Evolutionary conservation across 2,329 filamentous ascomycete genomes (phyloP).

Genomic region (Verticillium longisporum): DNA sequence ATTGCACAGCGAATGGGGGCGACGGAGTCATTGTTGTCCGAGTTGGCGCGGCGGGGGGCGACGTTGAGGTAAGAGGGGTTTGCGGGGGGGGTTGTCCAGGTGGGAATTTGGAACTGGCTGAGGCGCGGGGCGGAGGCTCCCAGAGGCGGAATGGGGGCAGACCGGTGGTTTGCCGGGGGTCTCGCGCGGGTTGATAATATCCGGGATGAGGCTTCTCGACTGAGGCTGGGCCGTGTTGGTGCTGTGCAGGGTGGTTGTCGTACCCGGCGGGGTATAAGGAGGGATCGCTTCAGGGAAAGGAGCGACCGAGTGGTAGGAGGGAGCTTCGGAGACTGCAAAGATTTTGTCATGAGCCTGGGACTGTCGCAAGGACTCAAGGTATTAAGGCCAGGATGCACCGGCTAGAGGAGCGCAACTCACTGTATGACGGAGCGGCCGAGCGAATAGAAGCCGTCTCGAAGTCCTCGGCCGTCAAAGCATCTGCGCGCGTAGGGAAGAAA

Average conservation of each 20-base stretch:
- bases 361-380: background rate
- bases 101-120: conserved; percentile 48
- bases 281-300: conserved; percentile 41
- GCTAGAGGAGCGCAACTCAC: conserved; percentile 29
- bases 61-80: conserved; percentile 58
- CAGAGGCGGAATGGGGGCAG: conserved; percentile 41
- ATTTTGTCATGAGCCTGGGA: background rate
- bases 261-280: conserved; percentile 37
- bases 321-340: conserved; percentile 52
- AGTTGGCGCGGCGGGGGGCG: conserved; percentile 52
- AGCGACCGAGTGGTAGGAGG: conserved; percentile 54
- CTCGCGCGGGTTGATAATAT: conserved; percentile 9
- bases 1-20: conserved; percentile 20
- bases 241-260: conserved; percentile 11
- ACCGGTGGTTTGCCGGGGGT: conserved; percentile 28
- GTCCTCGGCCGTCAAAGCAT: conserved; percentile 39
- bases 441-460: conserved; percentile 62
- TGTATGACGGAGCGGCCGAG: conserved; percentile 62
- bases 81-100: conserved; percentile 49
- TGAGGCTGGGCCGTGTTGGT: conserved; percentile 10
- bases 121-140: conserved; percentile 26
- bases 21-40: conserved; percentile 26
- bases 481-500: conserved; percentile 12
- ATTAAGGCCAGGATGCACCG: background rate
- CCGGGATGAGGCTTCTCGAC: conserved; percentile 2